Percentiles rank a stretch among this genome's conserved stretches.
These are phyloP conservation scores for Mycena kentingensis DNA, from an alignment of 768 basidiomycete species.

Conservation along the genomic window DNA sequence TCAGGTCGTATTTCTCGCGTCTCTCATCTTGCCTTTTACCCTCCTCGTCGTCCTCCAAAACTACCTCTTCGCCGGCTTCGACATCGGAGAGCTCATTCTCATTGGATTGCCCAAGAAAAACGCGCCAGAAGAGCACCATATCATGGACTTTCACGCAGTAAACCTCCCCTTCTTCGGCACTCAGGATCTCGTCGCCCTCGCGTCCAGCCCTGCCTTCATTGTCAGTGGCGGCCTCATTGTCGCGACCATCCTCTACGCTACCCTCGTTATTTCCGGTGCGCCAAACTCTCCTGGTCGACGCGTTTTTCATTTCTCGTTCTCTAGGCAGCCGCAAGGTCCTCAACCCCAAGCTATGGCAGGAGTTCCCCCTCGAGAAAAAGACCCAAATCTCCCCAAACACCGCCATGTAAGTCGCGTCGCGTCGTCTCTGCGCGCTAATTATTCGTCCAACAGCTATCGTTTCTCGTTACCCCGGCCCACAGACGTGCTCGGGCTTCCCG, in stretches of 20 bases:
- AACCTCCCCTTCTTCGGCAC: conserved; percentile 40
- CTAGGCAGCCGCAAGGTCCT: conserved; percentile 58
- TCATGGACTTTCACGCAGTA: conserved; percentile 35
- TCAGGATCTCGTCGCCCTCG: conserved; percentile 39
- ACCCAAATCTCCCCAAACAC: conserved; percentile 91
- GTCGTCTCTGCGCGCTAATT: not conserved
- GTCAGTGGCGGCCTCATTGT: conserved; percentile 53
- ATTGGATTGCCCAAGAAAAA: conserved; percentile 50
- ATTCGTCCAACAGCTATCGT: conserved; percentile 67
- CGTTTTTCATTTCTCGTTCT: conserved; percentile 11
- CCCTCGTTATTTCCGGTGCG: conserved; percentile 49
- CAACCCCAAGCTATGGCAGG: conserved; percentile 75
- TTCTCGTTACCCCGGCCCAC: conserved; percentile 76
- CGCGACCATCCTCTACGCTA: conserved; percentile 54
- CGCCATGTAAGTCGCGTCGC: conserved; percentile 63
- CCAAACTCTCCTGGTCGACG: conserved; percentile 17
- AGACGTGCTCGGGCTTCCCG: conserved; percentile 88
- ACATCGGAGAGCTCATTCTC: conserved; percentile 62
- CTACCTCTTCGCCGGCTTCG: conserved; percentile 55
- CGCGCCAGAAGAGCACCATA: conserved; percentile 27
- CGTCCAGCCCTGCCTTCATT: conserved; percentile 49
- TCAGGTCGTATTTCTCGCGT: conserved; percentile 57
- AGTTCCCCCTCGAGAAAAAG: conserved; percentile 82
- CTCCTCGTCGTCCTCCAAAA: conserved; percentile 48
- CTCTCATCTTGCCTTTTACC: conserved; percentile 50